Conservation (phyloP, 2,329 filamentous ascomycete genomes). For the Diaporthe nobilis region DNA sequence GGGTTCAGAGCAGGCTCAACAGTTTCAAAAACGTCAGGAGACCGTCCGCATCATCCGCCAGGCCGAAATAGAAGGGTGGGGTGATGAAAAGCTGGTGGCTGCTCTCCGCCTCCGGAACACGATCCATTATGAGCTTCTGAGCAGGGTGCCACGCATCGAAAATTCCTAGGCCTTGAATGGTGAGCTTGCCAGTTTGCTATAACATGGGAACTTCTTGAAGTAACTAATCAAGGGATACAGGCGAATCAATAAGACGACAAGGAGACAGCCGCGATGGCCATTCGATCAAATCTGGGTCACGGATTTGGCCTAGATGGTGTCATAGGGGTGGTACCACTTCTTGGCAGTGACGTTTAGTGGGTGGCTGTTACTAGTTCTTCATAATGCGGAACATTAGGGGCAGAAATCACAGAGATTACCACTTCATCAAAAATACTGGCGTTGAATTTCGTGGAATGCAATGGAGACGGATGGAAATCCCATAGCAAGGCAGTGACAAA, state of each 20-base stretch:
- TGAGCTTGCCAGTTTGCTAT: too few relatives aligned
- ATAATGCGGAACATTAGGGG: background rate
- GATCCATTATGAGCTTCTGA: background rate
- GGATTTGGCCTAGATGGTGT: too few relatives aligned
- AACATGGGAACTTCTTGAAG: background rate
- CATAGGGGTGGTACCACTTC: too few relatives aligned
- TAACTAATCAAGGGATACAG: background rate
- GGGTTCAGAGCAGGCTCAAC: background rate
- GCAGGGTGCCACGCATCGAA: background rate
- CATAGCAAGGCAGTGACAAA: background rate
- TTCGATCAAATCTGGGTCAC: background rate
- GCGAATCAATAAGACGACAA: background rate
- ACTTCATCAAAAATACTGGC: background rate
- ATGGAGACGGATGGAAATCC: background rate
- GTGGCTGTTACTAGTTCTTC: background rate
- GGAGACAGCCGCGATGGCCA: background rate
- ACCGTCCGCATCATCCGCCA: background rate
- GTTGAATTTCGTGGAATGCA: background rate
- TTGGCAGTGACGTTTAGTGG: too few relatives aligned
- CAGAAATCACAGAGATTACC: too few relatives aligned
- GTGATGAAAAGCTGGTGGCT: background rate
- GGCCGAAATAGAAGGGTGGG: conserved; percentile 25
- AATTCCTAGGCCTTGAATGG: rapidly evolving
- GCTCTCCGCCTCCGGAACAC: conserved; percentile 12
- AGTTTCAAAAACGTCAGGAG: background rate